Evolutionary conservation across 495 filamentous ascomycete genomes (phyloP).

Genomic region (Choiromyces venosus): DNA sequence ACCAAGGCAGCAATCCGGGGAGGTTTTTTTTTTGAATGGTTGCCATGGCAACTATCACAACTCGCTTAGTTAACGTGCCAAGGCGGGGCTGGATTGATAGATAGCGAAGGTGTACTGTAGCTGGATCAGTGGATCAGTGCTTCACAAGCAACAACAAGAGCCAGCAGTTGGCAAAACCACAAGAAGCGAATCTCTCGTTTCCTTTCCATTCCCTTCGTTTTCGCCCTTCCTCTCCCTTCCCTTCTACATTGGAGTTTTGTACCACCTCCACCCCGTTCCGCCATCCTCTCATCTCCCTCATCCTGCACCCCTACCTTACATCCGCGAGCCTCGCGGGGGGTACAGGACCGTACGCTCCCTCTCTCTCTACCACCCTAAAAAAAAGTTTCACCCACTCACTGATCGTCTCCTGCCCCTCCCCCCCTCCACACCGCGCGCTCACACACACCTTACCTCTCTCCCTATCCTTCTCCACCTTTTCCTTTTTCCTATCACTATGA

Average conservation of each 20-base stretch:
- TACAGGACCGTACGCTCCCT: neutral
- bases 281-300: neutral
- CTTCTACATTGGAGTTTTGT: neutral
- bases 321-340: neutral
- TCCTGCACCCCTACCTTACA: neutral
- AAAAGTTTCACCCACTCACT: slow-evolving; percentile 2
- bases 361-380: neutral
- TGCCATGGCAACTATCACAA: slow-evolving; percentile 2
- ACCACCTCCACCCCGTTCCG: neutral
- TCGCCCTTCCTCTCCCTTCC: neutral
- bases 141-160: neutral
- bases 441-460: neutral
- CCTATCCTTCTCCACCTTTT: neutral
- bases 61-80: slow-evolving; percentile 1
- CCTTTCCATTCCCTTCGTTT: neutral
- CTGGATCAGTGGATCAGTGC: neutral
- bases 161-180: neutral
- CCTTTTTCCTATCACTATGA: neutral
- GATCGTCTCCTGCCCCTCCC: neutral
- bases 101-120: neutral
- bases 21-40: neutral
- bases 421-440: neutral
- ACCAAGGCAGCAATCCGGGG: neutral
- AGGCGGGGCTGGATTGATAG: slow-evolving; percentile 2
- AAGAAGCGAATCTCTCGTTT: neutral